These are phyloP conservation scores for Tolypocladium paradoxum DNA, from an alignment of 2,329 filamentous ascomycete genomes.

Conservation along the genomic window DNA sequence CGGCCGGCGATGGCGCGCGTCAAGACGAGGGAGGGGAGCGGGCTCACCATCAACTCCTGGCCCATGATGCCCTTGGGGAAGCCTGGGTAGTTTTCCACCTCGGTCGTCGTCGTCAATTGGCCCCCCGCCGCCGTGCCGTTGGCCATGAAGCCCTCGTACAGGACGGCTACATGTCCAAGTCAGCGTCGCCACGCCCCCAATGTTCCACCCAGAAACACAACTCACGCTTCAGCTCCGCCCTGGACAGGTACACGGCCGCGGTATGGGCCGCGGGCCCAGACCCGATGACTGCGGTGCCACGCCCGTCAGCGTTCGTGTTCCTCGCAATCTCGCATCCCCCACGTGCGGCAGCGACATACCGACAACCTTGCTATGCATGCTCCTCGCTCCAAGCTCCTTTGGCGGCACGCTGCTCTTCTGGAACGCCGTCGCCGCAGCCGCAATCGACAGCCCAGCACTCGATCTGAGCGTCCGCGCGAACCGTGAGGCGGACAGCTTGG, in stretches of 20 bases:
- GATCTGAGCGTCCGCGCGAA: slow-evolving; percentile 69
- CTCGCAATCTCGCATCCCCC: not conserved
- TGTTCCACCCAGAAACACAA: slow-evolving; percentile 2
- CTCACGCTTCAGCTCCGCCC: slow-evolving; percentile 80
- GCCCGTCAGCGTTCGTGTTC: not conserved
- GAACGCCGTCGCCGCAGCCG: slow-evolving; percentile 53
- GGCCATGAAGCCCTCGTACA: slow-evolving; percentile 97
- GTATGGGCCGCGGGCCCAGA: slow-evolving; percentile 97
- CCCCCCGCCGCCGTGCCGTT: slow-evolving; percentile 94
- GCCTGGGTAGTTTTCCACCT: slow-evolving; percentile 96
- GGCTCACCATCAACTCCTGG: slow-evolving; percentile 65
- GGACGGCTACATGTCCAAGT: slow-evolving; percentile 45
- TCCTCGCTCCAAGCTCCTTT: slow-evolving; percentile 33
- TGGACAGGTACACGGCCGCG: slow-evolving; percentile 88
- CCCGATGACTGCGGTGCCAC: slow-evolving; percentile 70
- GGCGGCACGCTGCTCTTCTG: slow-evolving; percentile 30
- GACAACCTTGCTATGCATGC: slow-evolving; percentile 89
- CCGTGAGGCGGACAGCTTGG: slow-evolving; percentile 86
- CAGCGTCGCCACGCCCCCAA: not conserved
- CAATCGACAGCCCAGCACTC: slow-evolving; percentile 62
- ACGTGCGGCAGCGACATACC: slow-evolving; percentile 42
- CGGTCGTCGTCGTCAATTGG: slow-evolving; percentile 95
- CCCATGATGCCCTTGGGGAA: slow-evolving; percentile 88
- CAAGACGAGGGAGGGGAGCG: not conserved
- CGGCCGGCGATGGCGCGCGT: no score